These are phyloP conservation scores for Lodderomyces jiufengensis DNA, from an alignment of 1,139 yeast species.

Conservation along the genomic window DNA sequence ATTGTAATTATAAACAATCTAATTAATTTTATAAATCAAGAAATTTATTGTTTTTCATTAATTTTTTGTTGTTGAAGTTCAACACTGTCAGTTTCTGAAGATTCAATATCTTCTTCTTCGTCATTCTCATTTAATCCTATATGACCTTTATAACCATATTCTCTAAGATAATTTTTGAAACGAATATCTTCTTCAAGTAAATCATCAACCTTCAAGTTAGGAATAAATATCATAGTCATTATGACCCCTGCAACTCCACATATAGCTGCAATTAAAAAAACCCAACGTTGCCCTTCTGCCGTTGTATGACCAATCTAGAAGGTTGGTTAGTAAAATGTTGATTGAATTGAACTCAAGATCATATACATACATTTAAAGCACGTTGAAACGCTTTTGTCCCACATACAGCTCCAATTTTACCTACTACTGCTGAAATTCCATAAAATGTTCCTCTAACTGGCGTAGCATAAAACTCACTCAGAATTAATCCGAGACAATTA, in stretches of 20 bases:
- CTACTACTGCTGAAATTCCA: constrained; percentile 47
- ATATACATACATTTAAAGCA: constrained; percentile 20
- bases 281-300: constrained; percentile 29
- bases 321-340: no score
- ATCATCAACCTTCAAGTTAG: constrained; percentile 66
- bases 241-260: constrained; percentile 66
- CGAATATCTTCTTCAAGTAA: constrained; percentile 61
- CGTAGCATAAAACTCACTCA: constrained; percentile 70
- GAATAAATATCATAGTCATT: constrained; percentile 60
- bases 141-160: constrained; percentile 64
- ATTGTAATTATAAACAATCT: no score
- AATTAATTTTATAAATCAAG: no score
- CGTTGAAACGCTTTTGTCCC: constrained; percentile 46
- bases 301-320: constrained; percentile 21
- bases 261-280: constrained; percentile 61
- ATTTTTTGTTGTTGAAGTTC: not conserved
- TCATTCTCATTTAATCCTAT: constrained; percentile 43
- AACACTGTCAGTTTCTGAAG: constrained; percentile 3
- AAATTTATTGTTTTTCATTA: no score
- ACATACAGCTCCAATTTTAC: constrained; percentile 50
- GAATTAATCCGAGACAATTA: constrained; percentile 63
- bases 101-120: constrained; percentile 16
- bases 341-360: no score
- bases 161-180: constrained; percentile 58
- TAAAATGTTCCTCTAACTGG: constrained; percentile 69